phyloP scores from a whole-genome alignment of 2,329 filamentous ascomycete genomes.

The Epichloe elymi region DNA sequence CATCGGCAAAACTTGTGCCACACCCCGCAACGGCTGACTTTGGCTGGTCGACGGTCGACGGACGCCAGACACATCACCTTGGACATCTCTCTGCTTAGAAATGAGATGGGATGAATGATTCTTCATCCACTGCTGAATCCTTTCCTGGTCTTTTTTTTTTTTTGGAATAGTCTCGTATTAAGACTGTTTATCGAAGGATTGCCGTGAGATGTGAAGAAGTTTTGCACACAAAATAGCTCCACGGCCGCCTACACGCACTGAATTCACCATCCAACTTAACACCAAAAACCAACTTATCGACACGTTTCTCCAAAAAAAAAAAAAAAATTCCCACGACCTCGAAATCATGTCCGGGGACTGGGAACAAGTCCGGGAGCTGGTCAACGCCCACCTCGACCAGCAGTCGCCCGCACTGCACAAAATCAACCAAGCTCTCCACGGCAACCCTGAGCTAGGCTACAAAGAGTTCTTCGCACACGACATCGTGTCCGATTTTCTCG shows the following conservation, averaged over 20 bases:
- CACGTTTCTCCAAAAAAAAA: background rate
- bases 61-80: too few species aligned
- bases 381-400: background rate
- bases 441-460: slow-evolving; percentile 17
- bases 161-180: too few species aligned
- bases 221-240: too few species aligned
- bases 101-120: too few species aligned
- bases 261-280: background rate
- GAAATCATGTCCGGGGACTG: slow-evolving; percentile 1
- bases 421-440: slow-evolving; percentile 7
- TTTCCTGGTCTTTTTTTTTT: too few species aligned
- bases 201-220: too few species aligned
- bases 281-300: background rate
- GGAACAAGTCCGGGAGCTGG: background rate
- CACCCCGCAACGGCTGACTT: background rate
- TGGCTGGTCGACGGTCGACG: too few species aligned
- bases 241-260: too few species aligned
- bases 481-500: slow-evolving; percentile 11
- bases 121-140: too few species aligned
- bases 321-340: background rate
- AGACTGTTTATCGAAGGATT: too few species aligned
- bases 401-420: background rate
- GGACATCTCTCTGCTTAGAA: too few species aligned
- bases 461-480: slow-evolving; percentile 18
- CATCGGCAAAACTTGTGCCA: background rate